Evolutionary conservation across 371 early-diverging fungal species (phyloP).

Genomic region (Actinomortierella ambigua): DNA sequence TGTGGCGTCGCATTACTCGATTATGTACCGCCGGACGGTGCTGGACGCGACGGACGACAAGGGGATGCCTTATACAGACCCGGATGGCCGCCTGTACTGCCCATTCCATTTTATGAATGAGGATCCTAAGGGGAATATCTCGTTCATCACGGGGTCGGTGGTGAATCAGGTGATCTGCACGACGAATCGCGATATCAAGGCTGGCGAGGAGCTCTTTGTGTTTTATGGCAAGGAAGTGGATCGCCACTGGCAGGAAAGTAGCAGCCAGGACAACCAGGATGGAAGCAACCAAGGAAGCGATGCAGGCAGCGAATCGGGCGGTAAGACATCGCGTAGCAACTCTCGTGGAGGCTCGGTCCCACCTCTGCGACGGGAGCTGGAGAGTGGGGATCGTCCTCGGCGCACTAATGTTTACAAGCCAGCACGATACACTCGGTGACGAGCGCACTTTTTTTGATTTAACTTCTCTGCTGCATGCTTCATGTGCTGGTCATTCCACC

Average conservation of each 20-base stretch:
- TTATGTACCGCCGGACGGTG: constrained; percentile 83
- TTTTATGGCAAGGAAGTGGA: constrained; percentile 74
- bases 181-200: constrained; percentile 66
- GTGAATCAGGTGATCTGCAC: constrained; percentile 84
- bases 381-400: constrained; percentile 22
- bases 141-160: constrained; percentile 72
- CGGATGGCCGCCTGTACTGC: constrained; percentile 68
- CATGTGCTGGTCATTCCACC: too few species aligned
- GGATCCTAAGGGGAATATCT: constrained; percentile 64
- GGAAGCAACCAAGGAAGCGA: constrained; percentile 13
- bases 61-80: constrained; percentile 73
- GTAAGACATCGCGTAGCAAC: constrained; percentile 14
- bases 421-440: constrained; percentile 39
- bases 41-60: constrained; percentile 85
- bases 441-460: background rate
- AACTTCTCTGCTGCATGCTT: background rate
- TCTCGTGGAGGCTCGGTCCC: constrained; percentile 33
- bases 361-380: constrained; percentile 13
- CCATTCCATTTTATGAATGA: constrained; percentile 92
- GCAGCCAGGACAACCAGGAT: constrained; percentile 20
- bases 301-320: constrained; percentile 10
- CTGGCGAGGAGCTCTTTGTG: constrained; percentile 83
- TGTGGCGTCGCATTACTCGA: constrained; percentile 75
- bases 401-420: constrained; percentile 41
- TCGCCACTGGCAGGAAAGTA: constrained; percentile 19